Conservation (phyloP, 2,329 filamentous ascomycete species). For the Trichocomaceae sp. region DNA sequence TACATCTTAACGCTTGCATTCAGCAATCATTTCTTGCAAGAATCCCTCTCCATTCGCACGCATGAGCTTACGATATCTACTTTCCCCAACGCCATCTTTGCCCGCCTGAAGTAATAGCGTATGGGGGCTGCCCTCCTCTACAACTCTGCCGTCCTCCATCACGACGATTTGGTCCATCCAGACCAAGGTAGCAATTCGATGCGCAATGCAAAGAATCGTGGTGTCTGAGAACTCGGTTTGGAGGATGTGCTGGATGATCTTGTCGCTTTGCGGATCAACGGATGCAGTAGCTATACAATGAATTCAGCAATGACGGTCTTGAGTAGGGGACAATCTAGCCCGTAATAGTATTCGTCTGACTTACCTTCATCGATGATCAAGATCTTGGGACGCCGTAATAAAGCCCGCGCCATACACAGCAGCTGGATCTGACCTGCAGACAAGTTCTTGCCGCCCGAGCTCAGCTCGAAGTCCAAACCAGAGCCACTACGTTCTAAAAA, state of each 20-base stretch:
- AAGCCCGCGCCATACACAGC: conserved; percentile 50
- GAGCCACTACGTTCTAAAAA: no score
- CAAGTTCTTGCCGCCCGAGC: conserved; percentile 11
- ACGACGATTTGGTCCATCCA: conserved; percentile 9
- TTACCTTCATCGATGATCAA: conserved; percentile 27
- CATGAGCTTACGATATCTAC: no score
- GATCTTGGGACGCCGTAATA: conserved; percentile 34
- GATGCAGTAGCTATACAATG: background rate
- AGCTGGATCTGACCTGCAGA: conserved; percentile 51
- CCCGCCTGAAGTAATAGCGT: no score
- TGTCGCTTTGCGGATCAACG: conserved; percentile 10
- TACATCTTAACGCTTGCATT: no score
- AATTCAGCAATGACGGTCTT: no score
- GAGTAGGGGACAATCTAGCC: no score
- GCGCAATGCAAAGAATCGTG: conserved; percentile 8
- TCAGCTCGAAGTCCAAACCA: no score
- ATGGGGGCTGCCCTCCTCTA: background rate
- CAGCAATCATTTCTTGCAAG: no score
- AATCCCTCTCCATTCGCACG: no score
- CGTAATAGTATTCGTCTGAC: no score
- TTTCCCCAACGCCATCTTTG: no score
- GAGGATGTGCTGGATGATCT: conserved; percentile 5
- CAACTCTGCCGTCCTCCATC: conserved; percentile 2
- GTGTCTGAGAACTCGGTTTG: background rate
- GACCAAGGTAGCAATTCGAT: conserved; percentile 6